phyloP scores from a whole-genome alignment of 1,284 basidiomycete species.

The Microbotryomycetes sp. region DNA sequence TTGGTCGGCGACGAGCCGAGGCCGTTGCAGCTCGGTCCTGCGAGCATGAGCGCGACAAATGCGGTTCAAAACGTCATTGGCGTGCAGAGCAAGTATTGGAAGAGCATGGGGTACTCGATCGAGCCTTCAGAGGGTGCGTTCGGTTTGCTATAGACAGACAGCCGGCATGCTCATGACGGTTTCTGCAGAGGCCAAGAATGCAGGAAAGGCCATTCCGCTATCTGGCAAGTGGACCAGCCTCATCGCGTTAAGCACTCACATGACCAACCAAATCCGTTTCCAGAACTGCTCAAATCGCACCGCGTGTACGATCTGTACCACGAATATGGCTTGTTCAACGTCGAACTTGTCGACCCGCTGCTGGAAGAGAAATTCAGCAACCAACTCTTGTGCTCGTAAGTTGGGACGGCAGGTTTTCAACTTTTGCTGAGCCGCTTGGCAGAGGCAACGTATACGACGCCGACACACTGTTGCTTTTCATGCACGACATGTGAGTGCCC shows the following conservation, averaged over 20 bases:
- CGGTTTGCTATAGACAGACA: background rate
- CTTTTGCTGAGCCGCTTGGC: background rate
- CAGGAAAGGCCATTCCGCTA: slow-evolving; percentile 32
- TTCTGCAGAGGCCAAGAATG: slow-evolving; percentile 21
- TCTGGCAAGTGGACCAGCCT: slow-evolving; percentile 8
- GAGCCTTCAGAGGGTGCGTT: slow-evolving; percentile 5
- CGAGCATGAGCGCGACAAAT: slow-evolving; percentile 70
- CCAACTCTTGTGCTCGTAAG: slow-evolving; percentile 79
- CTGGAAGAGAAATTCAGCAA: slow-evolving; percentile 63
- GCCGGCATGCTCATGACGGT: background rate
- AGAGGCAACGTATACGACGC: slow-evolving; percentile 51
- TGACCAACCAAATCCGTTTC: background rate
- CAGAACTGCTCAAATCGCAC: slow-evolving; percentile 74
- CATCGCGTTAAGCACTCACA: background rate
- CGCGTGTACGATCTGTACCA: slow-evolving; percentile 68
- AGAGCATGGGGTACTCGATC: slow-evolving; percentile 49
- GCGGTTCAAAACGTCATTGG: slow-evolving; percentile 78
- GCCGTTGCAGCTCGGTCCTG: slow-evolving; percentile 59
- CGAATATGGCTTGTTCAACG: slow-evolving; percentile 63
- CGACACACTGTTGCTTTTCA: slow-evolving; percentile 65
- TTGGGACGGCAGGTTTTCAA: slow-evolving; percentile 19
- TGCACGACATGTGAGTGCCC: slow-evolving; percentile 76
- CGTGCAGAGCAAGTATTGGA: slow-evolving; percentile 87
- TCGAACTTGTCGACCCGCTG: slow-evolving; percentile 62
- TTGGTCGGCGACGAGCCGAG: slow-evolving; percentile 80